These are phyloP conservation scores for Pelargonium citronellum DNA, from an alignment of 441 rosid species.

Conservation along the genomic window DNA sequence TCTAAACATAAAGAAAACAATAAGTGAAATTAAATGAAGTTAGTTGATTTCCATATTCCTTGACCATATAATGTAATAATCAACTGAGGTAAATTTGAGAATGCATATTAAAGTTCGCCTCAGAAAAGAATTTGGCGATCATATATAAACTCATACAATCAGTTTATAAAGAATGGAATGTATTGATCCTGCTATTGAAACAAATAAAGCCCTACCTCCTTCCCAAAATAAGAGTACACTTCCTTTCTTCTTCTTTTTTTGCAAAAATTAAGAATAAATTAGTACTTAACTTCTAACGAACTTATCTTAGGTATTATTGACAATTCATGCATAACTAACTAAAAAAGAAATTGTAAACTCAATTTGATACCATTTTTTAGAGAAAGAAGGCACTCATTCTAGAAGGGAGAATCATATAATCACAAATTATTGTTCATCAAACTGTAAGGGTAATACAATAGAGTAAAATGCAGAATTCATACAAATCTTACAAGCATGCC, in stretches of 20 bases:
- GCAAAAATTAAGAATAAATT: too few relatives aligned
- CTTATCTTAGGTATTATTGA: too few relatives aligned
- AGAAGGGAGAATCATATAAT: background rate
- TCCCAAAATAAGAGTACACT: too few relatives aligned
- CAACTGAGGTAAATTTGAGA: background rate
- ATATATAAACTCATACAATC: background rate
- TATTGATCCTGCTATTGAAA: too few relatives aligned
- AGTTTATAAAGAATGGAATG: background rate
- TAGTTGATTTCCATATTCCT: conserved; percentile 2
- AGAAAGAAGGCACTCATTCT: too few relatives aligned
- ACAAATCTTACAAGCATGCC: background rate
- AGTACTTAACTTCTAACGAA: too few relatives aligned
- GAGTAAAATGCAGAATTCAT: background rate
- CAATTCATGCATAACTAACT: too few relatives aligned
- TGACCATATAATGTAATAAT: background rate
- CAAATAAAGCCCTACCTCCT: too few relatives aligned
- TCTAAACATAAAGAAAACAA: conserved; percentile 46
- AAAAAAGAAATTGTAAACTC: too few relatives aligned
- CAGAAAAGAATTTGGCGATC: background rate
- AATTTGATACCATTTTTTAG: too few relatives aligned
- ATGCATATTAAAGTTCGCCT: background rate
- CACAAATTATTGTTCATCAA: background rate
- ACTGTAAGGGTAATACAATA: background rate
- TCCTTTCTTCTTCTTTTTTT: too few relatives aligned
- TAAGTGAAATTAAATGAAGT: background rate